A percentile compares a stretch with the other conserved stretches of the same genome.
These are phyloP conservation scores for Camellia japonica DNA, from an alignment of 148 eudicot genomes.

Conservation along the genomic window DNA sequence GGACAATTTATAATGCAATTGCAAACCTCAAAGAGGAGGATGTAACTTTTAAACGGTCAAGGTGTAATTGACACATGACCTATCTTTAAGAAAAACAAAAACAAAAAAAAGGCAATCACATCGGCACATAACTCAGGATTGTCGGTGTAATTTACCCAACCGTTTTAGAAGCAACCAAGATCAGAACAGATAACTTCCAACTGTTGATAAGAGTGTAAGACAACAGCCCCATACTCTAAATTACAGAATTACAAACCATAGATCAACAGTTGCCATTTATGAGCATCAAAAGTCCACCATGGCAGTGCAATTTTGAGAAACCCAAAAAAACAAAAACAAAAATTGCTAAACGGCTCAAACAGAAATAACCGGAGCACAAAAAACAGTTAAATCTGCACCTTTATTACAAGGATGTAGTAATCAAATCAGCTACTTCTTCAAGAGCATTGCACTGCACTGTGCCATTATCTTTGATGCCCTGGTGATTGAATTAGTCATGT, in stretches of 20 bases:
- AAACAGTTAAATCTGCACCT: conserved; percentile 1
- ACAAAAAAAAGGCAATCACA: no score
- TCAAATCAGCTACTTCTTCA: conserved; percentile 47
- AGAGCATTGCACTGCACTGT: conserved; percentile 75
- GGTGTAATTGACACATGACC: no score
- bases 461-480: conserved; percentile 99
- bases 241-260: neutral
- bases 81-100: no score
- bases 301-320: neutral
- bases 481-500: conserved; percentile 91
- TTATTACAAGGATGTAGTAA: conserved; percentile 16
- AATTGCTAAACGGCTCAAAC: neutral
- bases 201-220: neutral
- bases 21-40: no score
- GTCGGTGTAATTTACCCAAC: no score
- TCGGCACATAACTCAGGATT: no score
- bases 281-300: neutral
- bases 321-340: neutral
- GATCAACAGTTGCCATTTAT: conserved; percentile 13
- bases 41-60: no score
- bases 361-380: conserved; percentile 8
- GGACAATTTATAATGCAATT: no score
- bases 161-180: neutral
- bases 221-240: neutral
- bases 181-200: neutral